Base-by-base conservation (phyloP, 306 rosid species). In the Dryas alaskensis region DNA sequence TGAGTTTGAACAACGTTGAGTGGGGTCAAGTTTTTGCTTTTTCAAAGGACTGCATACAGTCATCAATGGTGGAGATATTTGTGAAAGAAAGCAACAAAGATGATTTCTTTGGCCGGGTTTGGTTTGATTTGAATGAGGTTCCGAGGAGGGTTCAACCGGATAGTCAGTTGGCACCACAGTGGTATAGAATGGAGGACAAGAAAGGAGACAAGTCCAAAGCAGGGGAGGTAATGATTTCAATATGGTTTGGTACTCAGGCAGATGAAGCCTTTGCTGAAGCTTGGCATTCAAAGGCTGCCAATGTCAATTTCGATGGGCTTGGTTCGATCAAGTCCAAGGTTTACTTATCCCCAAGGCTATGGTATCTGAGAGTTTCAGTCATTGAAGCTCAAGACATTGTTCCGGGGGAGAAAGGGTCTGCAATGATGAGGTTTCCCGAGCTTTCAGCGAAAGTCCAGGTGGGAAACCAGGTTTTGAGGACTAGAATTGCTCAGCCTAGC, bases 171-270 rank as follows among this genome's bases (percentile, higher is more conserved):
- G 92, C 92, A 7, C 92, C 92, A 4, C 92, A 87, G 59, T 87
- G 92, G 92, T 83, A 87, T 74, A 78, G 89, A 77, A 79, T 87
- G 87, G 92, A 83, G 78, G 89, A 87, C 31, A 85, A 73, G 87
- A 85, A 85, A 22, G 89, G 87, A 1, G 89, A 85, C 13, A 85
- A 82, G 78, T 49, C 77, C 1, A 85, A 79, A 67, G 45, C 83
- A 1, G 86, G 91, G 8, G 92, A 87, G 70, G 76, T 87, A 0
- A 87, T 87, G 92, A 58, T 79, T 3, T 81, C 92, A 1, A 74
- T 87, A 6, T 87, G 92, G 92, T 87, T 87, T 11, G 92, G 92
- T 6, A 87, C 89, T 61, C 92, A 87, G 57, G 92, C 89, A 7
- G 92, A 87, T 40, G 92, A 87, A 70, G 89, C 87, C 1, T 87